Percentiles rank a stretch among this genome's conserved stretches.
Evolutionary conservation across 2,329 filamentous ascomycete species (phyloP).

Genomic region (Claviceps monticola): DNA sequence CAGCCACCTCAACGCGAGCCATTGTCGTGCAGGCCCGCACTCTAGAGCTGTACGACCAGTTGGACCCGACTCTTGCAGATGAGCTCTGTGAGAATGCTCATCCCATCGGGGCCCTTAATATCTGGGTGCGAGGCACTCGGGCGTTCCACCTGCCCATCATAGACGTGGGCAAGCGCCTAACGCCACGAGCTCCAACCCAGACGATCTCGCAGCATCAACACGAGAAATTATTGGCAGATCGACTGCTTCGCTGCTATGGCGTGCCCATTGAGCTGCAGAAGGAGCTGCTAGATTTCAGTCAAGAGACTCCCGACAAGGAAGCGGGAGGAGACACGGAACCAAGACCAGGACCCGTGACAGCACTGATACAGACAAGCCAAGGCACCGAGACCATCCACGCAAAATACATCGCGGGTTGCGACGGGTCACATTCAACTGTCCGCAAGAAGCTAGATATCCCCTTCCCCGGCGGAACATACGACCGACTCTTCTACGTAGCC

Average conservation of each 20-base stretch:
- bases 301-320: slow-evolving; percentile 27
- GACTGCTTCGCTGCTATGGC: slow-evolving; percentile 4
- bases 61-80: background rate
- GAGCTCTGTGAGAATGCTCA: background rate
- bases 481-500: slow-evolving; percentile 1
- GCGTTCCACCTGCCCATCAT: background rate
- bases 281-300: slow-evolving; percentile 34
- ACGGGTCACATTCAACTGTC: slow-evolving; percentile 1
- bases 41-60: slow-evolving; percentile 2
- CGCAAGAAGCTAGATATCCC: slow-evolving; percentile 1
- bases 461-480: slow-evolving; percentile 1
- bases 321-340: slow-evolving; percentile 34
- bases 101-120: background rate
- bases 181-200: background rate
- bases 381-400: slow-evolving; percentile 18
- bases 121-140: background rate
- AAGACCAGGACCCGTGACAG: slow-evolving; percentile 31
- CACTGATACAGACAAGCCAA: slow-evolving; percentile 10
- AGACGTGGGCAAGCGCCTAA: background rate
- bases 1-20: slow-evolving; percentile 13
- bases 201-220: slow-evolving; percentile 12
- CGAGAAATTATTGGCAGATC: slow-evolving; percentile 36
- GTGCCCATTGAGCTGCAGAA: slow-evolving; percentile 7
- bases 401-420: slow-evolving; percentile 1
- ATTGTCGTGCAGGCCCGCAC: slow-evolving; percentile 1